These are phyloP conservation scores for Psilocybe tampanensis DNA, from an alignment of 768 basidiomycete genomes.

Conservation along the genomic window DNA sequence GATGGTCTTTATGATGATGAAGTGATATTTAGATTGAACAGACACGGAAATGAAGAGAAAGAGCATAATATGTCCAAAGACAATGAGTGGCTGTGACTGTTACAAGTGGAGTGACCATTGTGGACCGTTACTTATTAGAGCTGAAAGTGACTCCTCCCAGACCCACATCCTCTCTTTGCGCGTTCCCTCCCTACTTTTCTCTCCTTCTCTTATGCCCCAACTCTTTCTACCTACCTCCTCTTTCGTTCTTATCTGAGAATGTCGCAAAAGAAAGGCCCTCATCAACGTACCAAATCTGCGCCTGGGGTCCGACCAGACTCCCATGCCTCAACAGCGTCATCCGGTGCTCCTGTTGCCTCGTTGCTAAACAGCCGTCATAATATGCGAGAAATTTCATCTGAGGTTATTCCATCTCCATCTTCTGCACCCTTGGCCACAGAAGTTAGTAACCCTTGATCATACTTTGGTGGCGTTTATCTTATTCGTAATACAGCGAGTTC, in stretches of 20 bases:
- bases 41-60: too few species aligned
- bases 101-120: too few species aligned
- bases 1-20: too few species aligned
- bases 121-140: too few species aligned
- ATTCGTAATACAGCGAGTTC: conserved; percentile 8
- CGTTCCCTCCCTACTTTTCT: too few species aligned
- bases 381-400: background rate
- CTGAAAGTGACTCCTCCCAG: too few species aligned
- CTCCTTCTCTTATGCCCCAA: background rate
- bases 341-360: background rate
- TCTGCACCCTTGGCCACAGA: background rate
- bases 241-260: background rate
- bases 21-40: too few species aligned
- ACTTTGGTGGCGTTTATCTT: conserved; percentile 1
- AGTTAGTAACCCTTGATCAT: conserved; percentile 2
- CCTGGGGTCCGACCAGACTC: background rate
- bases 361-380: conserved; percentile 1
- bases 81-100: too few species aligned
- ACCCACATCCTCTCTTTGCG: too few species aligned
- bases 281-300: background rate
- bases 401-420: background rate
- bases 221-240: background rate
- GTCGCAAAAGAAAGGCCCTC: background rate
- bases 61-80: too few species aligned
- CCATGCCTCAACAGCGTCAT: background rate